Conservation (phyloP, 2,329 filamentous ascomycete genomes). For the Fusarium veterinarium region DNA sequence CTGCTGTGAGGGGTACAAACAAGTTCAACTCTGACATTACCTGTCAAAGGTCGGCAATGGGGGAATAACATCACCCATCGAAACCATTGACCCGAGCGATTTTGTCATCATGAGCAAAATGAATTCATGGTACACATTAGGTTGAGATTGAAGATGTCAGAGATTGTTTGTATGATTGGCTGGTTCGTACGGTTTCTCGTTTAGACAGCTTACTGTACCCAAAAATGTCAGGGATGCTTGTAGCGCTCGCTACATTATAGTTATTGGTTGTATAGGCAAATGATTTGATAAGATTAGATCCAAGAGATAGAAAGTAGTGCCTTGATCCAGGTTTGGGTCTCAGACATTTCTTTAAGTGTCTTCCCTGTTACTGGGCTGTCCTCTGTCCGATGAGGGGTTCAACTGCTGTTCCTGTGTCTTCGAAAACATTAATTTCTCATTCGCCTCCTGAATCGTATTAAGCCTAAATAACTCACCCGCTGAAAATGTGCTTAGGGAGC, state of each 20-base stretch:
- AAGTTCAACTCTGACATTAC: neutral
- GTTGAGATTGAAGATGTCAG: neutral
- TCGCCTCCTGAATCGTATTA: neutral
- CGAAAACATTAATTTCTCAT: neutral
- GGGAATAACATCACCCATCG: neutral
- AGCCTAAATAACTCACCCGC: neutral
- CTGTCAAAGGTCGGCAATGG: neutral
- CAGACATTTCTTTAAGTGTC: neutral
- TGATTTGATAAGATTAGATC: neutral
- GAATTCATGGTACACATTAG: neutral
- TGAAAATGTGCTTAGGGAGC: neutral
- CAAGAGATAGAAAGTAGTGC: neutral
- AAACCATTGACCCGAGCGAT: neutral
- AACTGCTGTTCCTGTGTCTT: neutral
- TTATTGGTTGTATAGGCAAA: neutral
- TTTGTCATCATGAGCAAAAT: neutral
- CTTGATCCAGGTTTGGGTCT: neutral
- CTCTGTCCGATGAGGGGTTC: neutral
- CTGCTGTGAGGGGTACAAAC: neutral
- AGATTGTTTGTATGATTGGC: neutral
- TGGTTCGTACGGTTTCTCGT: conserved; percentile 9
- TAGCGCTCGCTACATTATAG: neutral
- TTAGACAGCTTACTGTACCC: neutral
- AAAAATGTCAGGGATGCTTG: neutral
- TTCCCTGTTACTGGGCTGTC: neutral